A percentile compares a stretch with the other conserved stretches of the same genome.
Evolutionary conservation across 1,139 yeast species (phyloP).

Genomic region (Tardiomyces blankii): DNA sequence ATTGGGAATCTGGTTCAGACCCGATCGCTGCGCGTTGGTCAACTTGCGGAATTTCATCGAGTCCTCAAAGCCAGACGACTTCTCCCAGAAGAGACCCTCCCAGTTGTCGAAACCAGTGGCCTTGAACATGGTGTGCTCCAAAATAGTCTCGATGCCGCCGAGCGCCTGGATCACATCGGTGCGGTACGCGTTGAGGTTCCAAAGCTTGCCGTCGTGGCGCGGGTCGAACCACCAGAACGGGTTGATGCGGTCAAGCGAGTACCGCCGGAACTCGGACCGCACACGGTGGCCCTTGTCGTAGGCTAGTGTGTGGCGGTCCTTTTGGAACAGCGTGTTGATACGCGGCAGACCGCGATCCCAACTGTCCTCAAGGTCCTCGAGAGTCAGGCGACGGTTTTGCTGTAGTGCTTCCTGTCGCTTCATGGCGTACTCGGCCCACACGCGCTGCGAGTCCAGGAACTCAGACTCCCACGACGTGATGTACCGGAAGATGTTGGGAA

Average conservation of each 20-base stretch:
- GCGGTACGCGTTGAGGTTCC: conserved; percentile 89
- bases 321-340: conserved; percentile 88
- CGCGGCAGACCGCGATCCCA: conserved; percentile 98
- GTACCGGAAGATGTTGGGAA: conserved; percentile 90
- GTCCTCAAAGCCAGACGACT: conserved; percentile 93
- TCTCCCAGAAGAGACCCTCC: conserved; percentile 99
- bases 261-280: conserved; percentile 70
- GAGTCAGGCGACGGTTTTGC: conserved; percentile 75
- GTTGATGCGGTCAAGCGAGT: conserved; percentile 55
- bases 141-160: conserved; percentile 93
- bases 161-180: conserved; percentile 95
- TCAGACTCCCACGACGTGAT: conserved; percentile 97
- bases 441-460: conserved; percentile 85
- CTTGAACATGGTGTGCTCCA: conserved; percentile 89
- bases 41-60: conserved; percentile 87
- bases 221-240: conserved; percentile 97
- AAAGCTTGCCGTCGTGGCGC: conserved; percentile 89
- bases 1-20: conserved; percentile 95
- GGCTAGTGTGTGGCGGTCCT: conserved; percentile 89
- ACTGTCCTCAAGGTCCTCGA: conserved; percentile 85
- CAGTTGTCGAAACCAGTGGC: conserved; percentile 97
- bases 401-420: conserved; percentile 82
- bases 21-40: conserved; percentile 96
- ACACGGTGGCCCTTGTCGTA: conserved; percentile 91
- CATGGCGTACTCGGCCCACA: conserved; percentile 95